Evolutionary conservation across 192 early-diverging fungal genomes (phyloP), one percentile per base, ranked within the genome.

Genomic region (Gamsiella multidivaricata): DNA sequence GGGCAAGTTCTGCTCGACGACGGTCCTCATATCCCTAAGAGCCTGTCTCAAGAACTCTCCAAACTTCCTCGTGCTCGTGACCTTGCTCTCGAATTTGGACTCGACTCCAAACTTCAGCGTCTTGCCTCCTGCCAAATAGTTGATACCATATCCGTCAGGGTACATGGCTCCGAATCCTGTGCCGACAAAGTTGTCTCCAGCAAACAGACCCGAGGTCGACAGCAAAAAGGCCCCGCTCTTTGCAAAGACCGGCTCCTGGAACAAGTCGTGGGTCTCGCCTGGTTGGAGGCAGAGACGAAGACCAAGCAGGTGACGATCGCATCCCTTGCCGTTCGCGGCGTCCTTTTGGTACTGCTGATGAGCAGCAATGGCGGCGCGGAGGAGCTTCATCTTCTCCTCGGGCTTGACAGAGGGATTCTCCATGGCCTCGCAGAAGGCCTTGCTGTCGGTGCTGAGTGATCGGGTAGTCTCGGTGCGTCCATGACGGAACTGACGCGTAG

Each of bases 401-500:
- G 70, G 56, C 83, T 69, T 65, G 18, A 73, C 74, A 17, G 80
- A 70, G 3, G 80, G 18, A 34, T 91, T 68, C 12, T 87, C 81
- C 83, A 95, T 92, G 22, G 83, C 79, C 46, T 85, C 71, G 25
- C 94, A 84, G 84, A 96, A 95, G 0, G 67, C 86, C 22, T 86
- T 86, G 5, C 86, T 86, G 22, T 92, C 94, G 0, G 76, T 50
- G n/a, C 90, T 92, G 18, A 94, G 80, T 11, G 93, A 91, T 20
- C 96, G 86, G 50, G 89, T 91, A 0, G 94, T 95, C 65, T 96
- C 96, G 0, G 96, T 97, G 22, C 96, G 86, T 20, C 96, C 96
- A 57, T 90, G 90, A 49, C 88, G 63, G 79, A 88, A 97, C 59
- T 91, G 80, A 23, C 96, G 86, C 3, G 94, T 96, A 43, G 87